Conservation (phyloP, 2,329 filamentous ascomycete species). For the Sarocladiaceae sp. region DNA sequence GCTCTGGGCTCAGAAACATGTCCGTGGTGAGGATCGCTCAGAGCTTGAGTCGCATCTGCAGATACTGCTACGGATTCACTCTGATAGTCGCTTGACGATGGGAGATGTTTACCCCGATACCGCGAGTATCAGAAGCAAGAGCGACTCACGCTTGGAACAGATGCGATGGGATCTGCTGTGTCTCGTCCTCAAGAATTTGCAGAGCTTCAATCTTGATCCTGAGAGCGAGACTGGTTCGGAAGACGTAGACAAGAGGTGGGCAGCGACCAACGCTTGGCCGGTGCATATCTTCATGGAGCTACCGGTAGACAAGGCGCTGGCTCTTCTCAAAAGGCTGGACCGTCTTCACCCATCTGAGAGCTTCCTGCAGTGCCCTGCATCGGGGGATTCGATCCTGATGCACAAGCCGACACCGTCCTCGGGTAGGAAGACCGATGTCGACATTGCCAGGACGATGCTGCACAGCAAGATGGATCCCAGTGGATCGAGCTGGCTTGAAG, state of each 20-base stretch:
- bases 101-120: neutral
- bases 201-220: neutral
- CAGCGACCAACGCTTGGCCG: neutral
- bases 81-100: neutral
- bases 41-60: neutral
- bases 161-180: neutral
- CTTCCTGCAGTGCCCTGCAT: neutral
- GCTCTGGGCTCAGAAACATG: no score
- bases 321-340: neutral
- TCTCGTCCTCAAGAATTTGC: neutral
- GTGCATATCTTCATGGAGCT: neutral
- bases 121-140: neutral
- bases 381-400: neutral
- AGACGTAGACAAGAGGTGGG: no score
- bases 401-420: neutral
- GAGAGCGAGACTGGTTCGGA: neutral
- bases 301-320: neutral
- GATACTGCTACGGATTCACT: neutral
- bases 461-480: neutral
- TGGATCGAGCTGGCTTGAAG: conserved; percentile 13
- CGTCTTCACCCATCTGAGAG: neutral
- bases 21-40: neutral
- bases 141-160: neutral
- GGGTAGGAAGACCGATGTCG: neutral
- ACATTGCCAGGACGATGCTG: neutral